Base-by-base conservation (phyloP, 139 green algal genomes). In the Haematococcus sp. region DNA sequence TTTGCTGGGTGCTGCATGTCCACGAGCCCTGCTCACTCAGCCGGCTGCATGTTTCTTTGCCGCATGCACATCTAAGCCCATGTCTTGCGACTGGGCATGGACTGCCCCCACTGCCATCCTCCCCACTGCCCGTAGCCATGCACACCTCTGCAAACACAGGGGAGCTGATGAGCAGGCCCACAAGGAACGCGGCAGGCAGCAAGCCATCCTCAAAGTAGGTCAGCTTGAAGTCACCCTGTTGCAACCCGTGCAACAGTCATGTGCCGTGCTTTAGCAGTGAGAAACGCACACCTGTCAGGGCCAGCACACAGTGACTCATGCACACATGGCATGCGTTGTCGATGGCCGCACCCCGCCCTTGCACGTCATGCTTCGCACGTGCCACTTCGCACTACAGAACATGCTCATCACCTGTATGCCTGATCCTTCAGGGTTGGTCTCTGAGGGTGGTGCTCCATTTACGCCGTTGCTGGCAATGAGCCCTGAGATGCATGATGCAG, bases 381-480 rank as follows among this genome's bases (percentile, higher is more conserved):
- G n/a, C n/a, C n/a, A n/a, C n/a, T n/a, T n/a, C n/a, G n/a, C n/a
- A n/a, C n/a, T n/a, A n/a, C n/a, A n/a, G n/a, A n/a, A n/a, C n/a
- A 49, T 49, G 40, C 7, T 19, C 7, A 11, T 49, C 60, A 89
- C 87, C 83, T 92, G 87, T 16, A 93, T 92, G 32, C 89, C 88
- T 0, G 64, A 77, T 3, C 87, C 87, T 11, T 77, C n/a, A 11
- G 87, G 79, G 1, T 77, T 55, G 0, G 79, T 69, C 9, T 72
- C 77, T 0, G 74, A 80, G 1, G 55, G 71, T 2, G 77, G 67
- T 0, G 77, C 79, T 0, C 92, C 94, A 60, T 97, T 98, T 1
- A 98, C 92, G 16, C 93, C 92, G 69, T 98, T 98, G 78, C 84
- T 93, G 3, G 90, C 87, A 44, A 98, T 93, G 2, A 93, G 83